Base-by-base conservation (phyloP, 1,284 basidiomycete genomes). In the Sporisorium reilianum region DNA sequence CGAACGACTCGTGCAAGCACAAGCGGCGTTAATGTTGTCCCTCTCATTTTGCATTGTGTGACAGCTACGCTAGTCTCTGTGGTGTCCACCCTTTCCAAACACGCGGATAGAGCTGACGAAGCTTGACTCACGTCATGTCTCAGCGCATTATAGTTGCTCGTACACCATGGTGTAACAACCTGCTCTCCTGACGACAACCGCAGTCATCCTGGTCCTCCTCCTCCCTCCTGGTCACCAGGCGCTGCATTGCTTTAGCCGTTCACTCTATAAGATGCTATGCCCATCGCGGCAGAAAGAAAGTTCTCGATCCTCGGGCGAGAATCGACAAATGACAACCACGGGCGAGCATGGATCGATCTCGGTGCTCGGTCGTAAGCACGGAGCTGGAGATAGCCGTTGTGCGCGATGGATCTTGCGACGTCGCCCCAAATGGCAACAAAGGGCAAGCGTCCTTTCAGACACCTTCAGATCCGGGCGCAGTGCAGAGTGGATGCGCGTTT, bases 81-180 rank as follows among this genome's bases (percentile, higher is more conserved):
- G 34, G 40, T 42, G 40, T 46, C 25, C 22, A 49, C 28, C 9
- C 22, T 23, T 22, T 23, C 14, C 12, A 36, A 36, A n/a, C n/a
- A n/a, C n/a, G n/a, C n/a, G n/a, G n/a, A n/a, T n/a, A n/a, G n/a
- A 7, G 11, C 3, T 32, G 6, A 7, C 32, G 49, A 50, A 50
- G 32, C 22, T 34, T 20, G 7, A 4, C 28, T 20, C 28, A 50
- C 11, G 14, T 50, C 49, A 22, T 36, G 11, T 23, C 20, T 11
- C 22, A 7, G 11, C 14, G 38, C 49, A 20, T 16, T 23, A 36
- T 25, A 26, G 49, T 50, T 50, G 49, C 32, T 50, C n/a, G 49
- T 36, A 11, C 22, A 14, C 22, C 14, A 20, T 12, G 11, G 32
- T 18, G 22, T 32, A 11, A 38, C 49, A 50, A 50, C 20, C 14